Conservation (phyloP, 345 rosid genomes). For the Linum lewisii region DNA sequence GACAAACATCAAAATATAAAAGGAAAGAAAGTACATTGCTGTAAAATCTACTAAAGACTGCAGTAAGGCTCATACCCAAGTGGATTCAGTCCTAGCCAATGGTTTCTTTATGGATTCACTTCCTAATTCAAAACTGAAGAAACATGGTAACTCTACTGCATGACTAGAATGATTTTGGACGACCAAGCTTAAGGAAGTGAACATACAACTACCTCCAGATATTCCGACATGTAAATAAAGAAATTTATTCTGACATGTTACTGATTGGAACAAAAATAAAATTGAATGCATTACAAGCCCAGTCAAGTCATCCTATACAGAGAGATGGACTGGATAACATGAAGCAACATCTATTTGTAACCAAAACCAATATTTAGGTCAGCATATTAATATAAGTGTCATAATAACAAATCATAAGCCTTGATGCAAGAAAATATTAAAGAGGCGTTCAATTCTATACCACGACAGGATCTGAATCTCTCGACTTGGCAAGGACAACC, state of each 20-base stretch:
- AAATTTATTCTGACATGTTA: too few species aligned
- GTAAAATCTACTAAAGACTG: neutral
- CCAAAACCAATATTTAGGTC: constrained; percentile 4
- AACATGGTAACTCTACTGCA: too few species aligned
- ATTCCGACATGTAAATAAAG: neutral
- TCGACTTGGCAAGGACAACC: constrained; percentile 79
- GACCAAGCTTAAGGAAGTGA: neutral
- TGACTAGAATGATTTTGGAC: neutral
- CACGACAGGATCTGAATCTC: constrained; percentile 96
- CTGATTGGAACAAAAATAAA: too few species aligned
- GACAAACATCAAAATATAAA: too few species aligned
- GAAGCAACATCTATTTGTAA: constrained; percentile 4
- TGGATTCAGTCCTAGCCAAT: too few species aligned
- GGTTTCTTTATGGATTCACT: too few species aligned
- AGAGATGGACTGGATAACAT: neutral
- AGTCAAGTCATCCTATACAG: constrained; percentile 4
- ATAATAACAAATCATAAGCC: constrained; percentile 22
- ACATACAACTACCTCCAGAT: neutral
- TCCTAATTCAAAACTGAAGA: too few species aligned
- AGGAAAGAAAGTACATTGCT: neutral
- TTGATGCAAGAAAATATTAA: constrained; percentile 18
- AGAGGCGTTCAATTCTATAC: constrained; percentile 38
- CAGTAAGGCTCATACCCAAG: neutral
- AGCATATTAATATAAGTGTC: constrained; percentile 10
- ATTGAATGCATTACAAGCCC: neutral